Evolutionary conservation across 495 filamentous ascomycete genomes (phyloP), one percentile per base, ranked within the genome.

Genomic region (Elaphomyces granulatus): DNA sequence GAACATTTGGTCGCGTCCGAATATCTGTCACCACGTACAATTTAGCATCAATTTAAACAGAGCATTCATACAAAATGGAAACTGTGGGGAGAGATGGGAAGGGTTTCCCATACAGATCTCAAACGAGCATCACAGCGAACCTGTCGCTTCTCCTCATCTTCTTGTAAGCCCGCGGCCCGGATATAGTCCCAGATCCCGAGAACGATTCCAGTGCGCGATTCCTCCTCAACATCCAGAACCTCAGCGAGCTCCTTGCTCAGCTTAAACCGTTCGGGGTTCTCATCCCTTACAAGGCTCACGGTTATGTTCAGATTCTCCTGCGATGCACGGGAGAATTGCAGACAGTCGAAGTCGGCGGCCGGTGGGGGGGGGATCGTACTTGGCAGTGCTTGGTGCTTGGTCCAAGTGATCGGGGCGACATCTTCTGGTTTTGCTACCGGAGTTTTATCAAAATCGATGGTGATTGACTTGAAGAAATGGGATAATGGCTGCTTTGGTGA

Each of bases 101-200:
- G 19, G 23, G 4, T 35, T 4, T n/a, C n/a, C 53, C 72, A 58
- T 67, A 92, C 88, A 45, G 70, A 72, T 63, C 69, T 72, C 41
- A 98, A 52, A 14, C 77, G 71, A 14, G 83, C 77, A 56, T 99
- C 90, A 51, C 92, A 96, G 42, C 80, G 77, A 43, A 99, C 85
- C 34, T 77, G 77, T 40, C 90, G 73, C 66, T 85, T 85, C 53
- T 99, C 90, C 16, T 94, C 87, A 40, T 94, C 84, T 46, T 95
- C 88, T 53, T 88, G 82, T 12, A 99, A 61, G 8, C 77, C 78
- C 70, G 82, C 83, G 15, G 81, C 71, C 43, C 81, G 80, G 46
- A 93, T 81, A 54, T 99, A 99, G 54, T 96, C 85, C 85, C 86
- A 96, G 19, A 99, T 72, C 18, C 81, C 87, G 65, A 88, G 80